A percentile compares a stretch with the other conserved stretches of the same genome.
These are phyloP conservation scores for Gentiana dahurica DNA, from an alignment of 257 asterid genomes.

Conservation along the genomic window DNA sequence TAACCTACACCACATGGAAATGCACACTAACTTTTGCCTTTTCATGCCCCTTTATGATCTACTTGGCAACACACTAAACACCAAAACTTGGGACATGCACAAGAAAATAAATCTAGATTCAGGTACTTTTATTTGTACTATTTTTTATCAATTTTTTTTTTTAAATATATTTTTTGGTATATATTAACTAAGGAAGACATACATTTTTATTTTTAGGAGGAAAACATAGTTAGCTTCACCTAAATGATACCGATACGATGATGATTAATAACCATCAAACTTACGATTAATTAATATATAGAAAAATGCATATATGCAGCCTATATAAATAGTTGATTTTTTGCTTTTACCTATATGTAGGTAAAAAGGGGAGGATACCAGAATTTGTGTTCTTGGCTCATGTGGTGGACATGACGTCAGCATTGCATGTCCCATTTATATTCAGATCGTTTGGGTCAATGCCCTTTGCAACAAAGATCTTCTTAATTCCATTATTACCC, in stretches of 20 bases:
- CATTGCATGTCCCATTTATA: conserved; percentile 61
- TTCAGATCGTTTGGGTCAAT: conserved; percentile 40
- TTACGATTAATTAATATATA: no score
- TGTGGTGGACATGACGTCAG: conserved; percentile 70
- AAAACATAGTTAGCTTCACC: no score
- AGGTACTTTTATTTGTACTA: conserved; percentile 17
- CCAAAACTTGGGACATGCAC: conserved; percentile 66
- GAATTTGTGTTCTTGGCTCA: conserved; percentile 94
- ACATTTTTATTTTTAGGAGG: no score
- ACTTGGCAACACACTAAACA: conserved; percentile 60
- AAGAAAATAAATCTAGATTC: conserved; percentile 34
- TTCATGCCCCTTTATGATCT: conserved; percentile 87
- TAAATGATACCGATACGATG: no score
- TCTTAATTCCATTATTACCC: conserved; percentile 43
- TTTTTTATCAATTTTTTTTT: no score
- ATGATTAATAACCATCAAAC: no score
- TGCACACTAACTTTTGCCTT: conserved; percentile 62
- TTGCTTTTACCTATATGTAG: conserved; percentile 23
- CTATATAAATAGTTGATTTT: no score
- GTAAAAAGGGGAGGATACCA: conserved; percentile 50
- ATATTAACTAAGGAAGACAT: no score
- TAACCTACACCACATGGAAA: conserved; percentile 56
- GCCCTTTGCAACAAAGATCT: conserved; percentile 41
- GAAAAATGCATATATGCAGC: no score
- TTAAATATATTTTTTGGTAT: no score